Conservation (phyloP, 768 basidiomycete species). For the Amanita thiersii region DNA sequence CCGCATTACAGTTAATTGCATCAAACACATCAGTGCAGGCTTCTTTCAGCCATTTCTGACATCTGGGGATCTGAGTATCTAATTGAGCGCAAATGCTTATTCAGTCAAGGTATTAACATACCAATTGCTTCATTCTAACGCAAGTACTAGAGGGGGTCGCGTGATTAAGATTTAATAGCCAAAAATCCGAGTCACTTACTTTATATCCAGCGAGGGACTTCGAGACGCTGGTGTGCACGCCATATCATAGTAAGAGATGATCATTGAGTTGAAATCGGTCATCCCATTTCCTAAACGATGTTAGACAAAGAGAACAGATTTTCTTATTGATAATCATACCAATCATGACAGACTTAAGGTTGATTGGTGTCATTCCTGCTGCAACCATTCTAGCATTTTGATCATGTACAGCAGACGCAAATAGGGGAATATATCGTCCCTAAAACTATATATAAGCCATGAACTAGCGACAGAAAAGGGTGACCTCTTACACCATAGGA, state of each 20-base stretch:
- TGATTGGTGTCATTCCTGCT: conserved; percentile 49
- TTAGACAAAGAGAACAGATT: not conserved
- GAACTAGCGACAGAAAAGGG: not conserved
- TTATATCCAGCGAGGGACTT: conserved; percentile 36
- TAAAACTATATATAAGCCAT: conserved; percentile 14
- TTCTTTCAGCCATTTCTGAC: conserved; percentile 44
- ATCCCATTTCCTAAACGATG: conserved; percentile 46
- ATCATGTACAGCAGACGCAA: conserved; percentile 72
- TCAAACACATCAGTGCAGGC: conserved; percentile 62
- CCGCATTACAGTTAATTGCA: conserved; percentile 54
- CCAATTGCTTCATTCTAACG: conserved; percentile 52
- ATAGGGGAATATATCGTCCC: conserved; percentile 68
- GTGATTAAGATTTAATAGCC: conserved; percentile 24
- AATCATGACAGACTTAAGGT: conserved; percentile 64
- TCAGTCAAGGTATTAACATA: conserved; percentile 23
- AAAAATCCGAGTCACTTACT: conserved; percentile 24
- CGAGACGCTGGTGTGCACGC: conserved; percentile 45
- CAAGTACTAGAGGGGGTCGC: conserved; percentile 35
- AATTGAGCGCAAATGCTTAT: not conserved
- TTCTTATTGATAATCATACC: conserved; percentile 28
- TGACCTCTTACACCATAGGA: conserved; percentile 57
- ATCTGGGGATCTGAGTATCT: conserved; percentile 46
- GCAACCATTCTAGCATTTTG: conserved; percentile 48
- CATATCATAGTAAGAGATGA: conserved; percentile 36
- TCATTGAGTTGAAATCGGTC: conserved; percentile 45